Evolutionary conservation across 768 basidiomycete genomes (phyloP), one percentile per base, ranked within the genome.

Genomic region (Hysterangium stoloniferum): DNA sequence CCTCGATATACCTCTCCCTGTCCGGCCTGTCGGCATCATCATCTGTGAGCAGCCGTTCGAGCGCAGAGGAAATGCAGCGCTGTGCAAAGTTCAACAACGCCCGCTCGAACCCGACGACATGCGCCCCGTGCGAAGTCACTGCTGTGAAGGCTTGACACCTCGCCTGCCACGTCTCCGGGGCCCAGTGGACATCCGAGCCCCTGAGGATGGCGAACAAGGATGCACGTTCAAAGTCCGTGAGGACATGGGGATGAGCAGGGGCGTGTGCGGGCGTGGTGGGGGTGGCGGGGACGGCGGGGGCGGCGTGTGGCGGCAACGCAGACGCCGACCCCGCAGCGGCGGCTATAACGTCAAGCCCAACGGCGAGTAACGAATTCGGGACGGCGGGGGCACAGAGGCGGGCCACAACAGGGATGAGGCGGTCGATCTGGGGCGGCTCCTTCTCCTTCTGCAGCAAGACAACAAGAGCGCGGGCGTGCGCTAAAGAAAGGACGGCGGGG

Each of bases 271-370:
- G 69, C 2, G 78, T 80, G 1, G 67, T 65, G 19, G 79, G n/a
- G n/a, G n/a, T n/a, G n/a, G n/a, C n/a, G n/a, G n/a, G n/a, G n/a
- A n/a, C n/a, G n/a, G n/a, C n/a, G n/a, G n/a, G n/a, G n/a, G n/a
- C n/a, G 27, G 13, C 28, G 65, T 19, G 60, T n/a, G n/a, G n/a
- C 58, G 19, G 68, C 58, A 1, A 72, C 67, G 46, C 80, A 78
- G 19, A 64, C 68, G 59, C 80, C 79, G 58, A 84, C 78, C 68
- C 78, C 80, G 53, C 34, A 61, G 82, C 89, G 2, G 82, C 74
- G 12, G 81, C 70, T 45, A 88, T 69, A 54, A 87, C 78, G 52
- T 89, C 86, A 56, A 73, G 86, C 1, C 86, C 87, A 0, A 79
- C 74, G 6, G 75, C 75, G 58, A 86, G 84, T 4, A 88, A 54